phyloP scores from a whole-genome alignment of 2,329 filamentous ascomycete genomes.

The Colletotrichum sansevieriae region DNA sequence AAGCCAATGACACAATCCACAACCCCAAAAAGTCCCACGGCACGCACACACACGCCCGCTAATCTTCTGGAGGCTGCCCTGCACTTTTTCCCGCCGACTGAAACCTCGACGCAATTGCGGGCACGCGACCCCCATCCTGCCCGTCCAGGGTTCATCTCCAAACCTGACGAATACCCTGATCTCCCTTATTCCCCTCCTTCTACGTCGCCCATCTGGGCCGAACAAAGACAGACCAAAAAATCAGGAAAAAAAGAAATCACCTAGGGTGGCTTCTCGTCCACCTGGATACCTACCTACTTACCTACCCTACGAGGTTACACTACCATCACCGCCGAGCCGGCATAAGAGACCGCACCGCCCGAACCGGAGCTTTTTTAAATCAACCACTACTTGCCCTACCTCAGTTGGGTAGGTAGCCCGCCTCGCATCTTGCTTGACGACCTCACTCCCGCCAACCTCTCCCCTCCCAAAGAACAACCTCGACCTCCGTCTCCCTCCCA shows the following conservation, averaged over 20 bases:
- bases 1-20: slow-evolving; percentile 10
- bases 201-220: too few species aligned
- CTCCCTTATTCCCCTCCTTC: too few species aligned
- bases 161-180: background rate
- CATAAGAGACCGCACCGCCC: too few species aligned
- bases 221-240: too few species aligned
- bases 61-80: background rate
- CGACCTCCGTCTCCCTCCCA: background rate
- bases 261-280: too few species aligned
- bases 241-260: background rate
- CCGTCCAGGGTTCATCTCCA: background rate
- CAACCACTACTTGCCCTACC: background rate
- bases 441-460: background rate
- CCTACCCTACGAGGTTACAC: slow-evolving; percentile 8
- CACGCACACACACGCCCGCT: background rate
- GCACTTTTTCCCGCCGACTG: slow-evolving; percentile 17
- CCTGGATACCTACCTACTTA: too few species aligned
- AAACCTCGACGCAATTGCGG: slow-evolving; percentile 29
- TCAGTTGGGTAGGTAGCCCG: background rate
- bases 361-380: background rate
- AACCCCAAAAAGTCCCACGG: background rate
- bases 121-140: slow-evolving; percentile 31
- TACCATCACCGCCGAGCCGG: background rate
- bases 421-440: slow-evolving; percentile 10
- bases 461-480: too few species aligned